phyloP scores from a whole-genome alignment of 2,329 filamentous ascomycete genomes.

The Aureobasidium sp. region DNA sequence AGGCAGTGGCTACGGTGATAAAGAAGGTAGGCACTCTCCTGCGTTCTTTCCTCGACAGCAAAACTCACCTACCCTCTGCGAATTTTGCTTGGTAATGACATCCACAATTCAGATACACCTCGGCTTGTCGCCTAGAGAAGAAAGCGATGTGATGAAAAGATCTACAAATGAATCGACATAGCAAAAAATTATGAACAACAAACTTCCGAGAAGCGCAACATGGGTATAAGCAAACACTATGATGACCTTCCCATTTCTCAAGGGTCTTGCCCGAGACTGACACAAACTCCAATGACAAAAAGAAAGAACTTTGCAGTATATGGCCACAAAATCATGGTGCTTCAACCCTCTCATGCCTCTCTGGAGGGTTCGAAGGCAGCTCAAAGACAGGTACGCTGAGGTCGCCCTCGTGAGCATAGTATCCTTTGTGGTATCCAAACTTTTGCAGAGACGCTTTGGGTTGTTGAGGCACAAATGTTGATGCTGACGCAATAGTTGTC shows the following conservation, averaged over 20 bases:
- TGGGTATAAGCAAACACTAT: conserved; percentile 2
- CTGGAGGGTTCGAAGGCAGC: background rate
- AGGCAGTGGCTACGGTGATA: background rate
- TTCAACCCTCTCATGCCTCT: conserved; percentile 2
- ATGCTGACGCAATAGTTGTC: conserved; percentile 4
- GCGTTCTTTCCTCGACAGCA: background rate
- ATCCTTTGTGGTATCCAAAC: background rate
- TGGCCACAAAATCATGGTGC: conserved; percentile 1
- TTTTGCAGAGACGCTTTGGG: background rate
- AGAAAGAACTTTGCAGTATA: background rate
- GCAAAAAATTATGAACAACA: background rate
- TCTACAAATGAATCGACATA: background rate
- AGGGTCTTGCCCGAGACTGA: conserved; percentile 7
- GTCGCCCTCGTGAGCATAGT: background rate
- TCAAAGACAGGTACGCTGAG: conserved; percentile 8
- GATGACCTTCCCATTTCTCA: background rate
- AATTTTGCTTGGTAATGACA: background rate
- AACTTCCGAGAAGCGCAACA: background rate
- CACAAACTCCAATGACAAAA: background rate
- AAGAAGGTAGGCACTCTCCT: background rate
- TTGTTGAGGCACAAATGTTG: background rate
- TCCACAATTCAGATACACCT: background rate
- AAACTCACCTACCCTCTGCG: background rate
- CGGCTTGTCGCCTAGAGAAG: background rate
- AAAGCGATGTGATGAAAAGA: background rate